Conservation (phyloP, 768 basidiomycete genomes). For the Amyloporia xantha region DNA sequence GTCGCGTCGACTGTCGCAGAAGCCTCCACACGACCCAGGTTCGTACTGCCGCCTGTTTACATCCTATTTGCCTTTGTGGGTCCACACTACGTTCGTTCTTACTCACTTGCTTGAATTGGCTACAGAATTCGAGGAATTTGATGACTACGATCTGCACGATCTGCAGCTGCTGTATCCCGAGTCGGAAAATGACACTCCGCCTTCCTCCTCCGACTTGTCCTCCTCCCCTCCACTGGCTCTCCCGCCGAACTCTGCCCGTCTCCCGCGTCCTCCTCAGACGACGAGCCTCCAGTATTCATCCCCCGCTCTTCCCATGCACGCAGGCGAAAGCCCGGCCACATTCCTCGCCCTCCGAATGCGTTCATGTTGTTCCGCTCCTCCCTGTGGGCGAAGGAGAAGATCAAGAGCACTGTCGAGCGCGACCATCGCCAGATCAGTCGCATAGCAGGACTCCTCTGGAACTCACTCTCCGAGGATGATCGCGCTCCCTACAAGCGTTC, state of each 20-base stretch:
- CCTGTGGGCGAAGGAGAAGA: constrained; percentile 47
- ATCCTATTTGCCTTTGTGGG: constrained; percentile 15
- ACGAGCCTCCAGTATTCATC: constrained; percentile 15
- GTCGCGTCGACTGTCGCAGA: constrained; percentile 38
- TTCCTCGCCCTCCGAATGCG: constrained; percentile 73
- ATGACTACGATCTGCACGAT: constrained; percentile 25
- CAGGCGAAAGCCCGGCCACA: constrained; percentile 40
- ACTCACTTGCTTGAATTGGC: constrained; percentile 28
- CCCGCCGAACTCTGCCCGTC: background rate
- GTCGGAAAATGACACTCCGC: constrained; percentile 6
- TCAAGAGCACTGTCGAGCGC: constrained; percentile 47
- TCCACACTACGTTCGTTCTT: constrained; percentile 20
- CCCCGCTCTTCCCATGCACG: constrained; percentile 35
- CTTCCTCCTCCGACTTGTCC: background rate
- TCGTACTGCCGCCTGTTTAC: constrained; percentile 8
- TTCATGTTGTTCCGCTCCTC: constrained; percentile 80
- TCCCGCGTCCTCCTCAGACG: constrained; percentile 2
- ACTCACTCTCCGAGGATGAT: constrained; percentile 39
- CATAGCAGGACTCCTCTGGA: constrained; percentile 67
- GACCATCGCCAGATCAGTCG: constrained; percentile 71
- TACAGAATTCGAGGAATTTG: constrained; percentile 23
- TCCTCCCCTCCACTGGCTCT: background rate
- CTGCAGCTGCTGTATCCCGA: constrained; percentile 16
- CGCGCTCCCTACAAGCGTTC: constrained; percentile 38
- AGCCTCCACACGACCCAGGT: constrained; percentile 31